Conservation (phyloP, 768 basidiomycete species). For the Phaeotremella fagi region DNA sequence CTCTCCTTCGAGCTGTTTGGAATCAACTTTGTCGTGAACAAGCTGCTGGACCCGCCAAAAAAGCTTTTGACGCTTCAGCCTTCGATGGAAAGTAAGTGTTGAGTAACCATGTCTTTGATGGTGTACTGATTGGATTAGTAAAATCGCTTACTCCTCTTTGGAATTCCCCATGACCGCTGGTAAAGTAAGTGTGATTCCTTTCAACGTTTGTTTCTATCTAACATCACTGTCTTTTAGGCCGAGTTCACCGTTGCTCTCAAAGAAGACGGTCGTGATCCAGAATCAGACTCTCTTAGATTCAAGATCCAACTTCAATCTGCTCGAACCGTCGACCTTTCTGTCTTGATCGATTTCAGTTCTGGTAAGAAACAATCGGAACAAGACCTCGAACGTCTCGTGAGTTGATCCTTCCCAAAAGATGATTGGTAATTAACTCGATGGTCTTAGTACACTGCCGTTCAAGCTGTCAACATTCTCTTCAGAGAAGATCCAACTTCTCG, state of each 20-base stretch:
- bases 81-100: constrained; percentile 35
- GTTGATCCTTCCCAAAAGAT: background rate
- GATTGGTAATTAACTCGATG: background rate
- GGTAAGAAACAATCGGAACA: constrained; percentile 34
- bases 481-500: constrained; percentile 31
- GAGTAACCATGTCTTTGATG: background rate
- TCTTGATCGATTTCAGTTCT: constrained; percentile 37
- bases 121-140: constrained; percentile 15
- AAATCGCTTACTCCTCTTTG: constrained; percentile 42
- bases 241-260: constrained; percentile 33
- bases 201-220: background rate
- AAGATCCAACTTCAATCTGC: constrained; percentile 39
- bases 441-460: constrained; percentile 23
- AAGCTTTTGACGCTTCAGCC: constrained; percentile 27
- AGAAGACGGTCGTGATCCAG: constrained; percentile 31
- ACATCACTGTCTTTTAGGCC: constrained; percentile 8
- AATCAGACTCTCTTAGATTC: constrained; percentile 38
- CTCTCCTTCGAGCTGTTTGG: constrained; percentile 34
- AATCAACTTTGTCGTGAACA: constrained; percentile 24
- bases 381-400: constrained; percentile 33
- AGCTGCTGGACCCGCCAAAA: constrained; percentile 20
- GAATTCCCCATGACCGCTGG: constrained; percentile 21
- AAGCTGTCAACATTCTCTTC: constrained; percentile 46
- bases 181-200: constrained; percentile 9
- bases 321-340: constrained; percentile 40